Percentiles rank a stretch among this genome's conserved stretches.
These are phyloP conservation scores for Clavispora asparagi DNA, from an alignment of 805 yeast genomes.

Conservation along the genomic window DNA sequence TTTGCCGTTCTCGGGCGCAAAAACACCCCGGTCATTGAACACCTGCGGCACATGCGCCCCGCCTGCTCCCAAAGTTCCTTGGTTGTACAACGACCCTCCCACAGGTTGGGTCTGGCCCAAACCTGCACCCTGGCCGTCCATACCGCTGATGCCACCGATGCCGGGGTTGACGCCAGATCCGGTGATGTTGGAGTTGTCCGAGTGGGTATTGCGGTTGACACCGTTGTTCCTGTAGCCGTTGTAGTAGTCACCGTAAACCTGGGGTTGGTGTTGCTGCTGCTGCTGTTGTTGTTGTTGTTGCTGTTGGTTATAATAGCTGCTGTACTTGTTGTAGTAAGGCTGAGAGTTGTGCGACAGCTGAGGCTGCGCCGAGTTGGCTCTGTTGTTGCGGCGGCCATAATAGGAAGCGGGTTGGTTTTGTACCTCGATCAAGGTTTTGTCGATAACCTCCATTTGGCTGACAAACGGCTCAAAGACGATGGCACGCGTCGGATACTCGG, in stretches of 20 bases:
- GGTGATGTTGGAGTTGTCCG: neutral
- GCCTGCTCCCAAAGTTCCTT: neutral
- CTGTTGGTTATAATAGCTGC: slow-evolving; percentile 4
- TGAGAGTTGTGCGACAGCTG: neutral
- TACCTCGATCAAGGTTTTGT: slow-evolving; percentile 26
- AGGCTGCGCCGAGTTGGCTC: neutral
- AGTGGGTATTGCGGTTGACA: neutral
- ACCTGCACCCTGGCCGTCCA: neutral
- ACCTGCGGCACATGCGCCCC: neutral
- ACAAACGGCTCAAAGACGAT: slow-evolving; percentile 28
- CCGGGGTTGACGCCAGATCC: neutral
- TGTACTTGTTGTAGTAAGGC: slow-evolving; percentile 6
- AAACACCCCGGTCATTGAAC: slow-evolving; percentile 2
- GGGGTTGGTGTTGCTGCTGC: slow-evolving; percentile 2
- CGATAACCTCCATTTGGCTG: slow-evolving; percentile 28
- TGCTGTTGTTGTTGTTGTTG: slow-evolving; percentile 5
- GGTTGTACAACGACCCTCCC: neutral
- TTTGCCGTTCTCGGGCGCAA: slow-evolving; percentile 3
- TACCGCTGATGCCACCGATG: neutral
- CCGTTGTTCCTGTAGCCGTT: neutral
- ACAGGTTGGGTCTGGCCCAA: neutral
- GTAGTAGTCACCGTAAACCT: neutral
- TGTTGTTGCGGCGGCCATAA: slow-evolving; percentile 14
- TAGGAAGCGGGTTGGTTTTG: slow-evolving; percentile 27
- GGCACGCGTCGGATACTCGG: slow-evolving; percentile 19